Evolutionary conservation across 768 basidiomycete species (phyloP).

Genomic region (Leccinum pellstonianum): DNA sequence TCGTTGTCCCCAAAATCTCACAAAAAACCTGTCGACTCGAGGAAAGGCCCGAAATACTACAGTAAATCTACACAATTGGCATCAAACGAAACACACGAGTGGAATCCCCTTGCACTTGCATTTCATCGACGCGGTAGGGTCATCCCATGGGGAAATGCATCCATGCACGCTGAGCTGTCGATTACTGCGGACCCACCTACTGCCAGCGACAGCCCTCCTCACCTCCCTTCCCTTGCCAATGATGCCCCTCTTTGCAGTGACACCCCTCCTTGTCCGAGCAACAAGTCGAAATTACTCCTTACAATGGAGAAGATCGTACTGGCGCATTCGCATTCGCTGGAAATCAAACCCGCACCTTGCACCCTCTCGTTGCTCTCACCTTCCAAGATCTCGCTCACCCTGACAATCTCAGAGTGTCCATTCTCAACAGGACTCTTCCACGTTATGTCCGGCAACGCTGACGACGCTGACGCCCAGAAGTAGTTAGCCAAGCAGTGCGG

Average conservation of each 20-base stretch:
- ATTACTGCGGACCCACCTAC: neutral
- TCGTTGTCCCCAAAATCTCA: too few species aligned
- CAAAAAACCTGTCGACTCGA: too few species aligned
- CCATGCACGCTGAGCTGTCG: conserved; percentile 12
- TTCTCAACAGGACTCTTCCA: conserved; percentile 17
- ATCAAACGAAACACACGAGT: too few species aligned
- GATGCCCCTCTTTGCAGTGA: neutral
- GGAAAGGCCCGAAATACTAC: too few species aligned
- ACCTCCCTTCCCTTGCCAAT: neutral
- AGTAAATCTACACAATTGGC: too few species aligned
- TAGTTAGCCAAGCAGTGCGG: conserved; percentile 6
- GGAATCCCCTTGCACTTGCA: too few species aligned
- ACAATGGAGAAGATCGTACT: neutral
- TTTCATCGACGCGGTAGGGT: too few species aligned
- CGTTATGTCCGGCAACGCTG: neutral
- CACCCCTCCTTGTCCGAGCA: neutral
- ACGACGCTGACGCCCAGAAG: neutral
- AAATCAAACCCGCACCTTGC: neutral
- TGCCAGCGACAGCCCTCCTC: neutral
- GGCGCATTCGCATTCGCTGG: neutral
- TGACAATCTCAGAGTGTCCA: conserved; percentile 18
- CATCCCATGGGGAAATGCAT: conserved; percentile 6
- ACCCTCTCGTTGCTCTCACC: neutral
- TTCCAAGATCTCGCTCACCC: conserved; percentile 9
- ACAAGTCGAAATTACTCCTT: neutral